Evolutionary conservation across 371 early-diverging fungal species (phyloP).

Genomic region (Rhizopus stolonifer): DNA sequence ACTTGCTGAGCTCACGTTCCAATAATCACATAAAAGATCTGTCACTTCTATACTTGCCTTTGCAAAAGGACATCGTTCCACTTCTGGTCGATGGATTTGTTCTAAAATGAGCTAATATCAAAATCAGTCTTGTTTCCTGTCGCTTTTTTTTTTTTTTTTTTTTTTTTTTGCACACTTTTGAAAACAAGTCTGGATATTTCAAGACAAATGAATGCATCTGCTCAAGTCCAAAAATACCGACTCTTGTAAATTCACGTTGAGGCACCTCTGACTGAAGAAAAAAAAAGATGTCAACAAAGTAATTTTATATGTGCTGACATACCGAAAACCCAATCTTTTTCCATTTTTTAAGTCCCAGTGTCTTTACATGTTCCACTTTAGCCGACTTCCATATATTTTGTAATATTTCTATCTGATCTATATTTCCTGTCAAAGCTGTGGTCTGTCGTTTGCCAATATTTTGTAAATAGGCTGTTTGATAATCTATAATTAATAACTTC

Average conservation of each 20-base stretch:
- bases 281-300: neutral
- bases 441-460: slow-evolving; percentile 55
- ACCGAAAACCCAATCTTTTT: slow-evolving; percentile 70
- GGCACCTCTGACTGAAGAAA: slow-evolving; percentile 57
- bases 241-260: slow-evolving; percentile 60
- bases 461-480: slow-evolving; percentile 62
- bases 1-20: slow-evolving; percentile 71
- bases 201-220: slow-evolving; percentile 60
- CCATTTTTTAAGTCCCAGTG: slow-evolving; percentile 56
- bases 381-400: slow-evolving; percentile 62
- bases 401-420: slow-evolving; percentile 52
- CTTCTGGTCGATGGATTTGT: slow-evolving; percentile 59
- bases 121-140: no score
- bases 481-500: slow-evolving; percentile 61
- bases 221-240: slow-evolving; percentile 68
- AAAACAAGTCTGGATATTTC: slow-evolving; percentile 46
- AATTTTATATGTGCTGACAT: no score
- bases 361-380: slow-evolving; percentile 34
- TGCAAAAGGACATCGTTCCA: slow-evolving; percentile 65
- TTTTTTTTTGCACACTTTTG: slow-evolving; percentile 35
- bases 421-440: slow-evolving; percentile 46
- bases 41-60: slow-evolving; percentile 69
- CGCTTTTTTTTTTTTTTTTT: no score
- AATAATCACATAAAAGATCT: slow-evolving; percentile 67
- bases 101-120: slow-evolving; percentile 50